Base-by-base conservation (phyloP, 208 protist genomes). In the Crithidia bombi region DNA sequence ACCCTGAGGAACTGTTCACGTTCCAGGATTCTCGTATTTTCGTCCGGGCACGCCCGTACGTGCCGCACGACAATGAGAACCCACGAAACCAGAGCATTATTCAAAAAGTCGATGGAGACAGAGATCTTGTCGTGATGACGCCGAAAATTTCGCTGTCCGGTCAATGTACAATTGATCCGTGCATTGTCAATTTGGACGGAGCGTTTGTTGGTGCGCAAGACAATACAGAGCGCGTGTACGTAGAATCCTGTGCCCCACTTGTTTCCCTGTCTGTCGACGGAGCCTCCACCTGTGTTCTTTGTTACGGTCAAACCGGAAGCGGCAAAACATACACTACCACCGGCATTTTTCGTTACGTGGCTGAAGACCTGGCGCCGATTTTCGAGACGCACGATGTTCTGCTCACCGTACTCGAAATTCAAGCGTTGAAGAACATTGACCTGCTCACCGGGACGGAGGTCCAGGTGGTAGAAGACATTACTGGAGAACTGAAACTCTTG, bases 231-330 rank as follows among this genome's bases (percentile, higher is more conserved):
- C 69, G 58, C 5, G 83, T 93, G 25, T 96, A 96, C 58, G 78
- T 79, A 14, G 79, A 92, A 59, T 93, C 91, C 10, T 96, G 91
- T 56, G 74, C 79, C 19, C 89, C 91, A 39, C 75, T 96, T 0
- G 89, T 94, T 1, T 72, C 82, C n/a, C 80, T 96, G 15, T 87
- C 89, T 11, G 84, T 91, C 43, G 79, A 88, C 44, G 91, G 91
- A 10, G 91, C 85, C 14, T 91, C 86, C 3, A 93, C 91, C 3
- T 94, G 89, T 70, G 78, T 96, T 65, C 68, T 96, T 14, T 96
- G 87, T 78, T 97, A 97, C 69, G 93, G 93, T 0, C 93, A 97
- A 73, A 97, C 93, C 12, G 91, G 91, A 15, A 96, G 90, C 71
- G 93, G 93, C 12, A 97, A 97, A 75, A 97, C 93, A 4, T 92